These are phyloP conservation scores for Ramularia collo-cygni DNA, from an alignment of 2,329 filamentous ascomycete genomes.

Conservation along the genomic window DNA sequence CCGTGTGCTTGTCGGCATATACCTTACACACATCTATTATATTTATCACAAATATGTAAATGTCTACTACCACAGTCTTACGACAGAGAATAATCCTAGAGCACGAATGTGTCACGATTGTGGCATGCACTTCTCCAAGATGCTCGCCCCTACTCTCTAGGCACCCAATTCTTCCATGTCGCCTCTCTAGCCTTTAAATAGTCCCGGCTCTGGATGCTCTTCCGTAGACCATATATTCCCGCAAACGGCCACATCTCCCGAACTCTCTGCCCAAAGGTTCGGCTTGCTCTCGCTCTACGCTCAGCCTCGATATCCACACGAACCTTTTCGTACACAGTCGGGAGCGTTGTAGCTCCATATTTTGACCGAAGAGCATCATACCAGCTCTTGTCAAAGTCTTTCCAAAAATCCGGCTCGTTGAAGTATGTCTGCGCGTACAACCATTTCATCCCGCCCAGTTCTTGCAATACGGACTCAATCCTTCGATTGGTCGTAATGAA, in stretches of 20 bases:
- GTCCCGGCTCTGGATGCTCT: slow-evolving; percentile 18
- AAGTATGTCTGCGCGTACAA: slow-evolving; percentile 65
- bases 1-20: too few species aligned
- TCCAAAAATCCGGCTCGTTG: slow-evolving; percentile 62
- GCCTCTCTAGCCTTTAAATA: slow-evolving; percentile 17
- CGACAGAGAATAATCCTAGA: too few species aligned
- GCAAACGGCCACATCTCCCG: slow-evolving; percentile 25
- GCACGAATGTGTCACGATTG: too few species aligned
- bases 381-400: slow-evolving; percentile 52
- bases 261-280: slow-evolving; percentile 38
- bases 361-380: slow-evolving; percentile 54
- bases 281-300: slow-evolving; percentile 40
- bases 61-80: too few species aligned
- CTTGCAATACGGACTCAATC: slow-evolving; percentile 53
- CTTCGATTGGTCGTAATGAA: slow-evolving; percentile 52
- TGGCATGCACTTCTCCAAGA: too few species aligned
- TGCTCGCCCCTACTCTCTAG: slow-evolving; percentile 1
- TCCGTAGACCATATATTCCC: slow-evolving; percentile 17
- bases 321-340: slow-evolving; percentile 63
- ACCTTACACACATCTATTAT: too few species aligned
- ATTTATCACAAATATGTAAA: too few species aligned
- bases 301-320: slow-evolving; percentile 38
- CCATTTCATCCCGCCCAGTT: slow-evolving; percentile 60
- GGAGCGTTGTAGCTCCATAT: slow-evolving; percentile 54
- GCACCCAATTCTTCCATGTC: slow-evolving; percentile 22